phyloP scores from a whole-genome alignment of 768 basidiomycete species.

The Trametes punicea region DNA sequence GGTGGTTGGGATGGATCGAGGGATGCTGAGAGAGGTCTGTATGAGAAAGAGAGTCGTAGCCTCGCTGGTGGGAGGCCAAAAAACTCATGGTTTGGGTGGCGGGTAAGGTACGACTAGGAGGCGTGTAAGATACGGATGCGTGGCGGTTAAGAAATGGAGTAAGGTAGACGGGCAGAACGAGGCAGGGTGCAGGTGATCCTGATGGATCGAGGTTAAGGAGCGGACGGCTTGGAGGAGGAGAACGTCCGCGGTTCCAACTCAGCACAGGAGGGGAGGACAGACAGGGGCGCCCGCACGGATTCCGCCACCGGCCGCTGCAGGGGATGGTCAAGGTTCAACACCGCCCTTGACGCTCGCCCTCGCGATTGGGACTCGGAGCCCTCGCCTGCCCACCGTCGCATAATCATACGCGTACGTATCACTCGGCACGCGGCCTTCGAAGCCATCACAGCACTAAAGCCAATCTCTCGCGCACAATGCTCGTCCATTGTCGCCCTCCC shows the following conservation, averaged over 20 bases:
- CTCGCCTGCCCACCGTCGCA: conserved; percentile 1
- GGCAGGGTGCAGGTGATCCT: conserved; percentile 16
- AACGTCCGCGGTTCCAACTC: conserved; percentile 17
- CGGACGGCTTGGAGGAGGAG: conserved; percentile 15
- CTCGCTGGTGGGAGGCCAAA: conserved; percentile 28
- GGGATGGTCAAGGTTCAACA: conserved; percentile 14
- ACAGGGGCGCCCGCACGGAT: conserved; percentile 23
- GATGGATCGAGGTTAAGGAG: conserved; percentile 23
- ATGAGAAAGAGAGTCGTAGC: conserved; percentile 30
- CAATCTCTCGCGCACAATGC: conserved; percentile 9
- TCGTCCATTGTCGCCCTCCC: background rate
- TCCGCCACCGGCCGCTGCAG: conserved; percentile 14
- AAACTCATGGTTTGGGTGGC: conserved; percentile 30
- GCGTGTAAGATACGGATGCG: conserved; percentile 11
- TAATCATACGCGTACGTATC: conserved; percentile 13
- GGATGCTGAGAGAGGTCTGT: conserved; percentile 25
- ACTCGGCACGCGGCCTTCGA: conserved; percentile 9
- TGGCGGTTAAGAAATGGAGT: conserved; percentile 16
- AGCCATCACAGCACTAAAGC: conserved; percentile 14
- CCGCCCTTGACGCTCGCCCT: background rate
- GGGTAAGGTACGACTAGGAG: conserved; percentile 20
- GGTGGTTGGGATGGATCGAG: conserved; percentile 13
- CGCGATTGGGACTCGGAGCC: background rate
- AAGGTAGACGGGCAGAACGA: conserved; percentile 18
- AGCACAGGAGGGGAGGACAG: conserved; percentile 18